Percentiles rank a stretch among this genome's conserved stretches.
phyloP scores from a whole-genome alignment of 768 basidiomycete genomes.

The Calocybe gangraenosa region DNA sequence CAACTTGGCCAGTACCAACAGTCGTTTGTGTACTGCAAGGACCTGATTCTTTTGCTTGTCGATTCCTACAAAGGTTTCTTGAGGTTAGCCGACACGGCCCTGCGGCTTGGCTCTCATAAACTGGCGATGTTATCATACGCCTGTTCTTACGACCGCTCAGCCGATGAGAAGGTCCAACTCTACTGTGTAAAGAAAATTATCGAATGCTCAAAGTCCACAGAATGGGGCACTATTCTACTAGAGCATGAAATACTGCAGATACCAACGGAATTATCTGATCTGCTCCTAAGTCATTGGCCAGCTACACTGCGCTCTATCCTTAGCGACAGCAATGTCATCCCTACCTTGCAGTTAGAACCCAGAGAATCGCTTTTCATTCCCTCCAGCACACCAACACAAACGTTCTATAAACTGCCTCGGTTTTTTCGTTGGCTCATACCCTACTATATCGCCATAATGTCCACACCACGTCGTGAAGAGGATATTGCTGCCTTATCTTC shows the following conservation, averaged over 20 bases:
- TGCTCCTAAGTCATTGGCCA: constrained; percentile 41
- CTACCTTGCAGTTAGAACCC: constrained; percentile 37
- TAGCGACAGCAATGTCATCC: constrained; percentile 25
- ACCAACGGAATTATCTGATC: constrained; percentile 24
- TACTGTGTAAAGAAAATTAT: constrained; percentile 45
- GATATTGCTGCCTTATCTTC: constrained; percentile 47
- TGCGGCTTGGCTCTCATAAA: constrained; percentile 31
- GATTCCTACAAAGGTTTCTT: constrained; percentile 43
- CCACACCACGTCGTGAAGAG: constrained; percentile 45
- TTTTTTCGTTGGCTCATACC: constrained; percentile 65
- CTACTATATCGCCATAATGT: constrained; percentile 56
- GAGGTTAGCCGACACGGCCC: constrained; percentile 43
- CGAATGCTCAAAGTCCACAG: constrained; percentile 42
- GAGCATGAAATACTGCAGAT: constrained; percentile 38
- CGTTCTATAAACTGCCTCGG: constrained; percentile 42
- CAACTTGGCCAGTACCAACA: constrained; percentile 28
- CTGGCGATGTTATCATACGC: constrained; percentile 55
- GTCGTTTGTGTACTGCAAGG: constrained; percentile 28
- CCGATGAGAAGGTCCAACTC: constrained; percentile 29
- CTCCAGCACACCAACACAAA: not conserved
- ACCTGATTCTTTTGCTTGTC: constrained; percentile 27
- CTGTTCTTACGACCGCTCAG: constrained; percentile 36
- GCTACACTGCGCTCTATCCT: constrained; percentile 27
- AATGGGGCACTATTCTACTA: constrained; percentile 47
- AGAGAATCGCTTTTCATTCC: constrained; percentile 39